Conservation (phyloP, 73 alveolate species). For the Diophrys sp. region DNA sequence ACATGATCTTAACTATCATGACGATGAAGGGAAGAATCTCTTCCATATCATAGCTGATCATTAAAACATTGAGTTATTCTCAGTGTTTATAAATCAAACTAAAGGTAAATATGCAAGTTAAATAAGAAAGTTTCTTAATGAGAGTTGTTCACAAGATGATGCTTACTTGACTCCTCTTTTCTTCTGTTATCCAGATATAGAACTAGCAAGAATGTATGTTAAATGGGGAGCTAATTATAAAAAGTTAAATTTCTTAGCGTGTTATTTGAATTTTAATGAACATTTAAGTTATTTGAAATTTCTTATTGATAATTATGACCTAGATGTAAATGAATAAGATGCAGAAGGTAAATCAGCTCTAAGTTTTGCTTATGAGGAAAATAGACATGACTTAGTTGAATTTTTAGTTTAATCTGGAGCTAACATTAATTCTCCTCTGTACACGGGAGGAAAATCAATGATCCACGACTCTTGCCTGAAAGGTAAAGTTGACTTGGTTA, state of each 20-base stretch:
- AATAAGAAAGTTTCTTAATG: background rate
- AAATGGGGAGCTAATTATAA: constrained; percentile 39
- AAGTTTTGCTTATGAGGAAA: constrained; percentile 15
- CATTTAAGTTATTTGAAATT: constrained; percentile 13
- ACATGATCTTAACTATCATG: background rate
- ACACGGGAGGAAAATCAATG: constrained; percentile 9
- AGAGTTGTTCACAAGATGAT: background rate
- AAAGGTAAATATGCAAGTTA: background rate
- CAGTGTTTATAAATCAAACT: background rate
- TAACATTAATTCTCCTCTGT: constrained; percentile 4
- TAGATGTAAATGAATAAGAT: constrained; percentile 33
- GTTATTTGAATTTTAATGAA: constrained; percentile 16
- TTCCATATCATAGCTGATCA: background rate
- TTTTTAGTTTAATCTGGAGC: constrained; percentile 16
- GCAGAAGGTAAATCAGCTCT: constrained; percentile 33
- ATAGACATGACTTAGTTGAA: background rate
- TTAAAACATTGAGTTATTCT: background rate
- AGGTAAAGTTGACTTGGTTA: constrained; percentile 28
- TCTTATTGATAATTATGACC: constrained; percentile 14
- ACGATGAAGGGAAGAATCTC: background rate
- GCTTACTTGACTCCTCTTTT: constrained; percentile 24
- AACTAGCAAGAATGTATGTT: constrained; percentile 24
- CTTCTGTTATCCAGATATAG: constrained; percentile 29
- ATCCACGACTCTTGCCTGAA: constrained; percentile 23
- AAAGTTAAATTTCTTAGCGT: constrained; percentile 15